Evolutionary conservation across 192 early-diverging fungal species (phyloP), one percentile per base, ranked within the genome.

Genomic region (Backusella sp.): DNA sequence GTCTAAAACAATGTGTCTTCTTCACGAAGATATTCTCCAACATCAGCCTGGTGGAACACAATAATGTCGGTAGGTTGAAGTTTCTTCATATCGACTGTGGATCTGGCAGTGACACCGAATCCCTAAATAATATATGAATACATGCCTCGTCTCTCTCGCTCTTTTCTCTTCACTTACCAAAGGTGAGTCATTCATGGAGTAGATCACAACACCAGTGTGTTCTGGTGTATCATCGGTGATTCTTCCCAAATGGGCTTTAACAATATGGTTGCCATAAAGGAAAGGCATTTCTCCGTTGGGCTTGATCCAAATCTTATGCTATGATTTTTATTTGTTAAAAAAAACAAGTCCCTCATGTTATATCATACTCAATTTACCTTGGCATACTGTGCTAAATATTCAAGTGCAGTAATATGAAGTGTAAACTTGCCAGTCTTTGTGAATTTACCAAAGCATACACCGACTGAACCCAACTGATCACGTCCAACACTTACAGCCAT

Each of bases 271-370:
- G 14, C 98, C 97, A 79, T 99, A 99, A 74, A 99, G 76, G 87
- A 96, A 99, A 11, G 96, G 94, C 97, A 97, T 98, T 85, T 99
- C 98, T 68, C 98, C 98, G 79, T 95, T 97, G 46, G 98, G 96
- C 83, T 98, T 99, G 66, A 99, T 92, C 97, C 98, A 99, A 69
- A 99, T 92, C 85, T 99, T 98, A 90, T 97, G 95, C 91, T 94
- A 85, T 41, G 23, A 7, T 19, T n/a, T n/a, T n/a, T 70, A 70
- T 17, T 39, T 14, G 35, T 53, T n/a, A 52, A 32, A 32, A 32
- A 32, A 32, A 32, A 32, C 32, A 32, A 32, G 32, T 32, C 30
- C 32, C 32, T 32, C 32, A 32, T 32, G 32, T 32, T 32, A 56
- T 26, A 56, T 8, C 8, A 11, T 7, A 21, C 72, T n/a, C 12